Evolutionary conservation across 306 rosid genomes (phyloP).

Genomic region (Pterocarpus santalinus): DNA sequence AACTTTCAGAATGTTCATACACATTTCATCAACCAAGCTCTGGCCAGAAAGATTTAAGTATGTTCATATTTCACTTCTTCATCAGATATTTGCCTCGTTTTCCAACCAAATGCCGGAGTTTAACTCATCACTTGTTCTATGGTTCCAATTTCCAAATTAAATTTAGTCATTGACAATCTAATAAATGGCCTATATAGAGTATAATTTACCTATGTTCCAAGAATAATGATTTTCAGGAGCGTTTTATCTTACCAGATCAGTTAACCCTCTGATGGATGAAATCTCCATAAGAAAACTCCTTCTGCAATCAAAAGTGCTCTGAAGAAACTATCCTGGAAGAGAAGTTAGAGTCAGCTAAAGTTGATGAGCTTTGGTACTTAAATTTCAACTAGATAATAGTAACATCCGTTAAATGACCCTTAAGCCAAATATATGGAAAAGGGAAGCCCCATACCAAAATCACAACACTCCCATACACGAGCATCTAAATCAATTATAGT

Average conservation of each 20-base stretch:
- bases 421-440: background rate
- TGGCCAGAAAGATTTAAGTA: background rate
- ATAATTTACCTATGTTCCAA: background rate
- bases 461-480: background rate
- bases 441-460: background rate
- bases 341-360: conserved; percentile 32
- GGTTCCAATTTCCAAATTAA: background rate
- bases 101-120: conserved; percentile 22
- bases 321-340: conserved; percentile 45
- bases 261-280: conserved; percentile 58
- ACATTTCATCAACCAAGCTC: conserved; percentile 30
- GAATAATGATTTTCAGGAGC: conserved; percentile 9
- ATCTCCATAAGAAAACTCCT: conserved; percentile 63
- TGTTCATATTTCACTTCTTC: background rate
- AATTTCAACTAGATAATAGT: background rate
- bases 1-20: conserved; percentile 5
- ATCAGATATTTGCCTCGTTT: conserved; percentile 15
- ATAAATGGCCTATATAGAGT: background rate
- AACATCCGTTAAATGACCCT: background rate
- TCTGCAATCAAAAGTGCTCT: conserved; percentile 39
- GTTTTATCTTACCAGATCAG: conserved; percentile 70
- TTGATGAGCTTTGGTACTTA: conserved; percentile 5
- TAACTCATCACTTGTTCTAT: background rate
- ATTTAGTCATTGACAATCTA: conserved; percentile 17
- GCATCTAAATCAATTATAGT: background rate